A percentile compares a stretch with the other conserved stretches of the same genome.
phyloP scores from a whole-genome alignment of 306 rosid species.

The Crataegus laevigata region DNA sequence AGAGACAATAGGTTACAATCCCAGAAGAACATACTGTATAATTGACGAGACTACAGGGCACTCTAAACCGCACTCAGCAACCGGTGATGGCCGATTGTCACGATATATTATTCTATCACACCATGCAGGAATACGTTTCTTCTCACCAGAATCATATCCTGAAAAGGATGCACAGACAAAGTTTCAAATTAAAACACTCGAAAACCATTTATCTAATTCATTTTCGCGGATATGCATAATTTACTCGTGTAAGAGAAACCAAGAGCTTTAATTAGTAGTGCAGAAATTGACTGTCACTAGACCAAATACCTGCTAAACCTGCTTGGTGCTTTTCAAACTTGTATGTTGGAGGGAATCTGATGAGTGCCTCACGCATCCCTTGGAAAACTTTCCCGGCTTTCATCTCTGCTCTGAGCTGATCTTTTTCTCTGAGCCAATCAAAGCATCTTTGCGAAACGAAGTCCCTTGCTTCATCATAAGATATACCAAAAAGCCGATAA shows the following conservation, averaged over 20 bases:
- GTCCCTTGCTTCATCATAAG: slow-evolving; percentile 98
- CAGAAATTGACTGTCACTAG: background rate
- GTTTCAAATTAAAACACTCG: background rate
- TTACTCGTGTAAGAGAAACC: background rate
- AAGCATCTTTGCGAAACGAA: slow-evolving; percentile 99
- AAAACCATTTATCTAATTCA: background rate
- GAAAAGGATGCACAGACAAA: slow-evolving; percentile 8
- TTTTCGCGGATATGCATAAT: background rate
- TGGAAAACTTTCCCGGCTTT: slow-evolving; percentile 92
- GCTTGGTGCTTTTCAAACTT: slow-evolving; percentile 88
- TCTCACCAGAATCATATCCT: slow-evolving; percentile 99
- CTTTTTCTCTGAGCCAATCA: slow-evolving; percentile 99
- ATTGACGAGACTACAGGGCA: slow-evolving; percentile 88
- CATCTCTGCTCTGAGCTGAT: slow-evolving; percentile 98
- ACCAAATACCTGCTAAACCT: slow-evolving; percentile 72
- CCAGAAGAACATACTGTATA: slow-evolving; percentile 54
- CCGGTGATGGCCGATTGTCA: slow-evolving; percentile 59
- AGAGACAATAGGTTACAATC: background rate
- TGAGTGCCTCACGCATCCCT: slow-evolving; percentile 97
- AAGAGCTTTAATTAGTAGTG: background rate
- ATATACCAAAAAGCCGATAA: slow-evolving; percentile 92
- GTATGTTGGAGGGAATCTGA: slow-evolving; percentile 93
- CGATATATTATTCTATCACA: slow-evolving; percentile 97
- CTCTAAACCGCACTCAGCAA: slow-evolving; percentile 60
- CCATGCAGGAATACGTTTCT: slow-evolving; percentile 98